phyloP scores from a whole-genome alignment of 2,329 filamentous ascomycete species.

The Sporothrix sp. region DNA sequence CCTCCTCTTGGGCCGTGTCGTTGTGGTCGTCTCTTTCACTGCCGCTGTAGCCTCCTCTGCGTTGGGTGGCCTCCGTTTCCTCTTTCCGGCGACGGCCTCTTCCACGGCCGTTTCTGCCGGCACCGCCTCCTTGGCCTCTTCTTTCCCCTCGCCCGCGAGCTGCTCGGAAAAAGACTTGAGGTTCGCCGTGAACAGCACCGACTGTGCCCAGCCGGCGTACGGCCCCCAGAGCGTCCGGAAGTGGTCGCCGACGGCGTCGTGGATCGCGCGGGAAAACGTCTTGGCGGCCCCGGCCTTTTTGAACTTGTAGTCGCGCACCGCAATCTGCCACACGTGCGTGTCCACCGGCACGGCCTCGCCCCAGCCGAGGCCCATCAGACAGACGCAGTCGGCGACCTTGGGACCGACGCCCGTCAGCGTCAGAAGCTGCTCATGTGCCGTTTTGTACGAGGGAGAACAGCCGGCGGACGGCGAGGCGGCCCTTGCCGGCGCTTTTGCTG shows the following conservation, averaged over 20 bases:
- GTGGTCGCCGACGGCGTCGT: slow-evolving; percentile 81
- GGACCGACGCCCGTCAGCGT: slow-evolving; percentile 81
- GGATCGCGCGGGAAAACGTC: slow-evolving; percentile 78
- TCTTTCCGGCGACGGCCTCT: too few relatives aligned
- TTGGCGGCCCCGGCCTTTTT: slow-evolving; percentile 52
- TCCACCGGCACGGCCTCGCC: slow-evolving; percentile 91
- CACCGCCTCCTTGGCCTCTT: slow-evolving; percentile 13
- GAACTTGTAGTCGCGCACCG: slow-evolving; percentile 89
- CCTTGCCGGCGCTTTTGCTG: background rate
- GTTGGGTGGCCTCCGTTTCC: too few relatives aligned
- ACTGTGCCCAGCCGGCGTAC: slow-evolving; percentile 96
- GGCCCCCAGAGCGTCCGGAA: slow-evolving; percentile 85
- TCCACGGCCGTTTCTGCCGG: too few relatives aligned
- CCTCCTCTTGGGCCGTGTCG: too few relatives aligned
- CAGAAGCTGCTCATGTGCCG: slow-evolving; percentile 72
- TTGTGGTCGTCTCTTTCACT: too few relatives aligned
- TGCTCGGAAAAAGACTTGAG: slow-evolving; percentile 70
- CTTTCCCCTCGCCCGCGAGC: slow-evolving; percentile 23
- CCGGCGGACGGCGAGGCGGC: too few relatives aligned
- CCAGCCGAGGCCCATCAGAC: slow-evolving; percentile 93
- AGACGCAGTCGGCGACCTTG: slow-evolving; percentile 95
- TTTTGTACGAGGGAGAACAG: slow-evolving; percentile 44
- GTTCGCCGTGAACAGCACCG: slow-evolving; percentile 90
- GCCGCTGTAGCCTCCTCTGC: too few relatives aligned
- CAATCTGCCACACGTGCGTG: slow-evolving; percentile 98